Percentiles rank a stretch among this genome's conserved stretches.
Conservation (phyloP, 2,329 filamentous ascomycete species). For the Gyromitra esculenta region DNA sequence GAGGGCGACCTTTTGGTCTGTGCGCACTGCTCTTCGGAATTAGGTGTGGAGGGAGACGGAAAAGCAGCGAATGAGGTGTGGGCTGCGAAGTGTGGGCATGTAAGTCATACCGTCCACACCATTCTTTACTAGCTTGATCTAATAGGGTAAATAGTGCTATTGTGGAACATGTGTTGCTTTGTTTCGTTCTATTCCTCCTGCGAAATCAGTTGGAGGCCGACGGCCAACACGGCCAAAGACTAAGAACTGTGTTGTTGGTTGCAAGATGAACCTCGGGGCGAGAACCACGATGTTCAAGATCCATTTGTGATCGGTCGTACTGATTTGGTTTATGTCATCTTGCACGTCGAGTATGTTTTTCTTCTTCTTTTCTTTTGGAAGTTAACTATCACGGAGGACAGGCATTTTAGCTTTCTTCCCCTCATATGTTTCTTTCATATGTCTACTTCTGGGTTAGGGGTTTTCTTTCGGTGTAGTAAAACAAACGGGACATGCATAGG, state of each 20-base stretch:
- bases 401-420: constrained; percentile 23
- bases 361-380: background rate
- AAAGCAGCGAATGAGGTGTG: constrained; percentile 70
- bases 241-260: constrained; percentile 53
- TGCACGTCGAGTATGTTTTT: constrained; percentile 17
- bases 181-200: constrained; percentile 57
- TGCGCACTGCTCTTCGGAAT: constrained; percentile 84
- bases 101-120: constrained; percentile 63
- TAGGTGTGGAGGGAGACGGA: constrained; percentile 68
- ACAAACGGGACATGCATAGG: constrained; percentile 32
- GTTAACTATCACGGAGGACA: constrained; percentile 11
- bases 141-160: constrained; percentile 62
- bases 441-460: constrained; percentile 31
- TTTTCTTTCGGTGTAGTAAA: constrained; percentile 43
- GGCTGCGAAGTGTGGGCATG: constrained; percentile 92
- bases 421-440: constrained; percentile 38
- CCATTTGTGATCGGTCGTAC: constrained; percentile 46
- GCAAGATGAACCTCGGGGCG: constrained; percentile 52
- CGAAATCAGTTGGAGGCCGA: constrained; percentile 49
- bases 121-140: constrained; percentile 28
- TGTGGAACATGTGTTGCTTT: constrained; percentile 66
- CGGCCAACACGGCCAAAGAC: constrained; percentile 38
- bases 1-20: constrained; percentile 81
- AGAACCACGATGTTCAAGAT: constrained; percentile 54
- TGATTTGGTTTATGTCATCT: constrained; percentile 45